phyloP scores from a whole-genome alignment of 2,329 filamentous ascomycete genomes.

The Xylariaceae sp. region DNA sequence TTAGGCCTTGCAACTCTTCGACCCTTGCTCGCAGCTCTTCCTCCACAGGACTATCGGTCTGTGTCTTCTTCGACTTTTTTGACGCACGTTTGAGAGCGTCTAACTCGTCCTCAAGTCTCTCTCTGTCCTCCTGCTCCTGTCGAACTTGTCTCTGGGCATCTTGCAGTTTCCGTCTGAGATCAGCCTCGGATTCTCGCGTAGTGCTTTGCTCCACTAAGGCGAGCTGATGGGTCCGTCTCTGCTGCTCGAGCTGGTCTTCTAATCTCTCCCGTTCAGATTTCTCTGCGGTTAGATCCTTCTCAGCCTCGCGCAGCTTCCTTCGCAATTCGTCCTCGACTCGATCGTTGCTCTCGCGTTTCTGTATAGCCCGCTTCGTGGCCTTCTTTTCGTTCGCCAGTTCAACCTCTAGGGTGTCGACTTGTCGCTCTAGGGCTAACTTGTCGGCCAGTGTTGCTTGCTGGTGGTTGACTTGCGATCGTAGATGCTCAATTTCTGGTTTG shows the following conservation, averaged over 20 bases:
- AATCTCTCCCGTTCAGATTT: conserved; percentile 27
- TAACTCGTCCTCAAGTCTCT: conserved; percentile 31
- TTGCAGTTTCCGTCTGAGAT: conserved; percentile 29
- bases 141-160: conserved; percentile 25
- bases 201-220: conserved; percentile 27
- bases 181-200: conserved; percentile 26
- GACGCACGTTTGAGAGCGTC: conserved; percentile 24
- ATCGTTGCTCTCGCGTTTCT: conserved; percentile 39
- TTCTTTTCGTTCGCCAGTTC: conserved; percentile 80
- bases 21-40: conserved; percentile 27
- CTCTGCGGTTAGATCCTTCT: conserved; percentile 27
- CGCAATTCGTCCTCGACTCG: conserved; percentile 37
- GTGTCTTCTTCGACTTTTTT: conserved; percentile 25
- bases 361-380: conserved; percentile 53
- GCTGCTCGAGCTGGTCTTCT: conserved; percentile 29
- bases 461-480: conserved; percentile 48
- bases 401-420: conserved; percentile 71
- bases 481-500: conserved; percentile 53
- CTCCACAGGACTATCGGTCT: conserved; percentile 13
- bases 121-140: conserved; percentile 27
- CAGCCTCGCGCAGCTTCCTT: conserved; percentile 34
- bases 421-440: conserved; percentile 74
- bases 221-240: conserved; percentile 24
- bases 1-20: conserved; percentile 6
- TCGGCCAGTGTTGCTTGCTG: conserved; percentile 70